Base-by-base conservation (phyloP, 2,329 filamentous ascomycete genomes). In the Colletotrichum orbiculare region DNA sequence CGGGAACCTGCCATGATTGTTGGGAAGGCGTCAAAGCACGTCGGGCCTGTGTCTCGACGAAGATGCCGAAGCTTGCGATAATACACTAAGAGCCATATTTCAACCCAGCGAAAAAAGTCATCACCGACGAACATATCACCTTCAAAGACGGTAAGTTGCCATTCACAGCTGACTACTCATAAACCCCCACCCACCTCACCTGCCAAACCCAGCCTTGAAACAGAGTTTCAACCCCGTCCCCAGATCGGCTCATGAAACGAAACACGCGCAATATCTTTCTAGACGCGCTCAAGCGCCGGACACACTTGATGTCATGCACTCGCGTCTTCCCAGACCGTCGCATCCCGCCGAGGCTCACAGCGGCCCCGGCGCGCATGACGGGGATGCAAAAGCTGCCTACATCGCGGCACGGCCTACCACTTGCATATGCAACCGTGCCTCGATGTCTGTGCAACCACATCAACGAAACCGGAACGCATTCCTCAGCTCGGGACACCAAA, bases 161-260 rank as follows among this genome's bases (percentile, higher is more conserved):
- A 45, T 8, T 45, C 13, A 12, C 42, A 46, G 11, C 46, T 33
- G 46, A 48, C 33, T 6, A 10, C 10, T 11, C 11, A 17, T 48
- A 33, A 34, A 8, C 35, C 46, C 33, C 25, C 17, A 48, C 33
- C 17, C n/a, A 47, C 45, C 45, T 34, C 17, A 48, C 12, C 13
- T 34, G 35, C 33, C 46, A n/a, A 35, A 17, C 25, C 25, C 25
- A 41, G 13, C 39, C 13, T 34, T 13, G 10, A 38, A 35, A 38
- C 33, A 34, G 12, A 25, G 38, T 17, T 42, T 11, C 6, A 10
- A 11, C 25, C n/a, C 15, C 43, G 39, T 48, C 54, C 54, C 54
- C 54, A 39, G 43, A 47, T 47, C 54, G 43, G 39, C 54, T 57
- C 45, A 57, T 57, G 54, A 57, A 57, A 57, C 54, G 45, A 57